Percentiles rank a stretch among this genome's conserved stretches.
These are phyloP conservation scores for Trichoderma brevicompactum DNA, from an alignment of 2,329 filamentous ascomycete species.

Conservation along the genomic window DNA sequence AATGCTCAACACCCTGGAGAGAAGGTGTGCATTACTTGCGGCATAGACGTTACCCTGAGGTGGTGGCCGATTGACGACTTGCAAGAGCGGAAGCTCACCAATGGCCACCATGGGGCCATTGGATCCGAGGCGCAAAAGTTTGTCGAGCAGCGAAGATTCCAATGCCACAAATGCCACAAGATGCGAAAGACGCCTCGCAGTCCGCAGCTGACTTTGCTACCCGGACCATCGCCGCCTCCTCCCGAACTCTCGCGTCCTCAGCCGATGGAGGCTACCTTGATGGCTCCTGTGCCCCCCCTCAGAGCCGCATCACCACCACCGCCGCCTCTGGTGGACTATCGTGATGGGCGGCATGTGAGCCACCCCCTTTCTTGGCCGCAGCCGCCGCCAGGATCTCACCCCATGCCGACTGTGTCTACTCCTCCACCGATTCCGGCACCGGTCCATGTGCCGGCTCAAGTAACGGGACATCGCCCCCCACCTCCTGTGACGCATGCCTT, in stretches of 20 bases:
- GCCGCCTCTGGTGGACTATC: constrained; percentile 36
- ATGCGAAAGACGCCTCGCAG: constrained; percentile 47
- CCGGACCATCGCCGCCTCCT: constrained; percentile 21
- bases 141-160: constrained; percentile 63
- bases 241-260: constrained; percentile 26
- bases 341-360: constrained; percentile 32
- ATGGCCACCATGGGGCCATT: constrained; percentile 55
- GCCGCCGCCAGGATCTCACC: constrained; percentile 33
- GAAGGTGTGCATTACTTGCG: constrained; percentile 66
- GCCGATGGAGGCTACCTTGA: constrained; percentile 30
- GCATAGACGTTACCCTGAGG: constrained; percentile 72
- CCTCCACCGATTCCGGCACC: constrained; percentile 29
- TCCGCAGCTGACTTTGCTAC: constrained; percentile 9
- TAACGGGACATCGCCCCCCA: constrained; percentile 39
- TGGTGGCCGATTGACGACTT: constrained; percentile 67
- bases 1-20: constrained; percentile 48
- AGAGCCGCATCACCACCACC: constrained; percentile 41
- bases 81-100: constrained; percentile 57
- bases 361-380: constrained; percentile 37
- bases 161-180: constrained; percentile 77
- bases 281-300: constrained; percentile 34
- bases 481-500: constrained; percentile 38
- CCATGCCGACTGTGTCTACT: constrained; percentile 30
- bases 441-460: constrained; percentile 34
- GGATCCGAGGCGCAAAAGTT: constrained; percentile 63